Base-by-base conservation (phyloP, 78 protist species). In the Dictyostelium intermedium region DNA sequence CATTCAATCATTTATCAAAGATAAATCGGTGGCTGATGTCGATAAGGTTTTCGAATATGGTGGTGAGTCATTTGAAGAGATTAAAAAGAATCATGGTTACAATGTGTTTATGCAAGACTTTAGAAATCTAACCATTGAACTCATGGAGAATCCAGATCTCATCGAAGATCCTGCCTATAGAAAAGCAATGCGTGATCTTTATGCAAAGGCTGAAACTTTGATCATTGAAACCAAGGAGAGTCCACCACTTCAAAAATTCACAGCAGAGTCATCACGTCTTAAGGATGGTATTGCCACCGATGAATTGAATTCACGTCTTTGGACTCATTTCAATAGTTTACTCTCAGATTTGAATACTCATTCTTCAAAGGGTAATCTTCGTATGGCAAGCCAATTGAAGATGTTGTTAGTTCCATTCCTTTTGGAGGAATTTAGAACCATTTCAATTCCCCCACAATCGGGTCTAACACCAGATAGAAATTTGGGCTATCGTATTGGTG, bases 361-460 rank as follows among this genome's bases (percentile, higher is more conserved):
- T 39, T 60, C 60, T 70, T 47, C 50, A 14, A 30, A 27, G 8
- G 47, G 45, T 30, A 39, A 69, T 18, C 27, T 80, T 18, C 69
- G 53, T 34, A 25, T 89, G 18, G n/a, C 60, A 30, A 32, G 80
- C 23, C 87, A 89, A 70, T 60, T 89, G 69, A 89, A 60, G 53
- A 78, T 89, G 94, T 79, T 89, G 34, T 72, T 80, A 6, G 94
- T 89, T 16, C 94, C 94, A 23, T 89, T 89, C 87, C 80, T 89
- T 25, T 34, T 89, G 23, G 94, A 89, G 47, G 94, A 89, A 60
- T 89, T 89, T 69, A 89, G 94, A 89, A 89, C 94, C 60, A 89
- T 89, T 61, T 23, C 94, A 1, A 66, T 89, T 23, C 94, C 94
- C n/a, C 80, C 84, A 41, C 74, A 47, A 32, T 50, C 78, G 6